phyloP scores from a whole-genome alignment of 1,284 basidiomycete genomes.

The Psilocybe mexicana region DNA sequence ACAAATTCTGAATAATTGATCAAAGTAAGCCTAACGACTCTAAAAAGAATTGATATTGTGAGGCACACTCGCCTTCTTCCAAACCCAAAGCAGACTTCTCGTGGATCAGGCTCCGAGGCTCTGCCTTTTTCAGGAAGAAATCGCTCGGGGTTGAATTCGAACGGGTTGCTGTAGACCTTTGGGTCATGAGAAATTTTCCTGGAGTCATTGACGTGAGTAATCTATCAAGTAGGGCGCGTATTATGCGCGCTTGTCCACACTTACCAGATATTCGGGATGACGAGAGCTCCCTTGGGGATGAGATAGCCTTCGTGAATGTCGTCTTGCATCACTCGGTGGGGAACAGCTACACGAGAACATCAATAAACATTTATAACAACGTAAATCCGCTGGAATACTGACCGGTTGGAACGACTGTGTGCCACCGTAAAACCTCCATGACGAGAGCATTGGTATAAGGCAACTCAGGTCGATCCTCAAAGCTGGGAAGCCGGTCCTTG shows the following conservation, averaged over 20 bases:
- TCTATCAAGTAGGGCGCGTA: neutral
- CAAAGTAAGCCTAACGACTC: constrained; percentile 6
- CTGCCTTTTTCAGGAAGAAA: constrained; percentile 40
- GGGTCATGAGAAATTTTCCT: constrained; percentile 54
- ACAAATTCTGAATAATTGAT: constrained; percentile 43
- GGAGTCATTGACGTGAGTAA: constrained; percentile 10
- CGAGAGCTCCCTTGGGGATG: constrained; percentile 52
- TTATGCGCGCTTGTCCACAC: constrained; percentile 4
- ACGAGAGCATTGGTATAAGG: constrained; percentile 62
- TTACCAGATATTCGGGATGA: constrained; percentile 53
- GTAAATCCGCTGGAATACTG: constrained; percentile 15
- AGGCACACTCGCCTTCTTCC: constrained; percentile 51
- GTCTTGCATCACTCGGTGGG: constrained; percentile 54
- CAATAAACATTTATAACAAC: neutral
- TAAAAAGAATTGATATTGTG: constrained; percentile 7
- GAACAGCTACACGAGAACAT: constrained; percentile 36
- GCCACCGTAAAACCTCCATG: constrained; percentile 68
- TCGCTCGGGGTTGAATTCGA: constrained; percentile 48
- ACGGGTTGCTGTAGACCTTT: constrained; percentile 45
- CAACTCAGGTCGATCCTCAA: constrained; percentile 56
- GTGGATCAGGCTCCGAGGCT: constrained; percentile 52
- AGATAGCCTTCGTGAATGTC: constrained; percentile 54
- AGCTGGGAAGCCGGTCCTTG: constrained; percentile 57
- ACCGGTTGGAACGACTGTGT: constrained; percentile 53
- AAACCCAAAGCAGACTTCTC: constrained; percentile 56